phyloP scores from a whole-genome alignment of 768 basidiomycete species.

The Boletales sp. region DNA sequence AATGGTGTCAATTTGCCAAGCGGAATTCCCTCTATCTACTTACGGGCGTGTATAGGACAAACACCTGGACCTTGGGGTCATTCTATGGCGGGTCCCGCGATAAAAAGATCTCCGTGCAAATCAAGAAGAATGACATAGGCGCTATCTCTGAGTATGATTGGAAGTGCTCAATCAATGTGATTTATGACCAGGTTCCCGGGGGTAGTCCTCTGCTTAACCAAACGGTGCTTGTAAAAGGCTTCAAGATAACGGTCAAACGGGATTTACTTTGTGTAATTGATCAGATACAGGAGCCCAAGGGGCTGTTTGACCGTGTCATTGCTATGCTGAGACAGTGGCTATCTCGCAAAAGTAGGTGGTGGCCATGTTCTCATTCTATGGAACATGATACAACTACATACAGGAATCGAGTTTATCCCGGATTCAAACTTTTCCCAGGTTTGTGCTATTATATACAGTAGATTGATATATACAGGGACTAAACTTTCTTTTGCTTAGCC shows the following conservation, averaged over 20 bases:
- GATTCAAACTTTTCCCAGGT: background rate
- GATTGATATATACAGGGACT: background rate
- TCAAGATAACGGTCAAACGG: conserved; percentile 5
- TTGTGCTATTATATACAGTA: background rate
- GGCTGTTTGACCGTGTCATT: too few species aligned
- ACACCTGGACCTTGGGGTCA: background rate
- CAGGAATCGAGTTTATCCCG: background rate
- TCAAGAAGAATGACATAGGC: too few species aligned
- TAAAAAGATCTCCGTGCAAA: background rate
- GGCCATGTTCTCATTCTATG: too few species aligned
- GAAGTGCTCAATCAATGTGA: too few species aligned
- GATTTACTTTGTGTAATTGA: background rate
- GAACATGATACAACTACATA: too few species aligned
- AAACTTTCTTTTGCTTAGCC: background rate
- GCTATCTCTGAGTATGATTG: too few species aligned
- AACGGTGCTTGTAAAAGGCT: conserved; percentile 1
- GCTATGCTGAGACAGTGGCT: too few species aligned
- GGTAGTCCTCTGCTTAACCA: too few species aligned
- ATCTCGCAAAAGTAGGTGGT: too few species aligned
- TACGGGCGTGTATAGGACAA: conserved; percentile 4
- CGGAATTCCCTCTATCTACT: conserved; percentile 2
- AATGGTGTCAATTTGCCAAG: background rate
- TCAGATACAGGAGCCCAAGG: background rate
- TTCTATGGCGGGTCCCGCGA: background rate
- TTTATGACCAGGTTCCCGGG: too few species aligned